A percentile compares a stretch with the other conserved stretches of the same genome.
Conservation (phyloP, 225 moss, liverwort and hornwort genomes). For the Rhytidiadelphus loreus region DNA sequence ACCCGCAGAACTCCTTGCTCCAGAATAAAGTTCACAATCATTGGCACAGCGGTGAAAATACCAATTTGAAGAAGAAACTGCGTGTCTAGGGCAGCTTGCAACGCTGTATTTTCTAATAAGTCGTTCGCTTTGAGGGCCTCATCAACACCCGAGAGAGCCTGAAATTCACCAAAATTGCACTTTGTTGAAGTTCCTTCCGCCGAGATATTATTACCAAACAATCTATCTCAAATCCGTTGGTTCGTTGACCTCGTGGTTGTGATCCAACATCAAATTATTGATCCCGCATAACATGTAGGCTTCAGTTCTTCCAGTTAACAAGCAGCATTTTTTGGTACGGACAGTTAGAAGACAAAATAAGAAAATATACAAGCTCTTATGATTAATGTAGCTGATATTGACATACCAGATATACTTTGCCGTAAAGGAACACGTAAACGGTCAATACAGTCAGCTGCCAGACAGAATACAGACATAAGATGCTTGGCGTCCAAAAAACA, state of each 20-base stretch:
- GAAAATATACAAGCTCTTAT: background rate
- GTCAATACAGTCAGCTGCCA: conserved; percentile 59
- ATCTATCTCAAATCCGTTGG: background rate
- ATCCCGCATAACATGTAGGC: background rate
- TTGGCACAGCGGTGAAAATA: conserved; percentile 45
- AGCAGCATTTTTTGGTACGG: background rate
- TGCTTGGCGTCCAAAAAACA: background rate
- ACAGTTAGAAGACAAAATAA: background rate
- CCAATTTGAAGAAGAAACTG: conserved; percentile 69
- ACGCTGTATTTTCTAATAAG: conserved; percentile 26
- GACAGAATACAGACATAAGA: background rate
- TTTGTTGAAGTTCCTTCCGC: background rate
- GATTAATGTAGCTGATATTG: background rate
- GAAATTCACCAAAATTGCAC: background rate
- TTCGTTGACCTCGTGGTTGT: background rate
- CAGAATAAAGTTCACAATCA: conserved; percentile 48
- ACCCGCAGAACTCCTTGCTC: conserved; percentile 52
- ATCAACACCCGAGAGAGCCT: conserved; percentile 61
- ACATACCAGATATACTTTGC: conserved; percentile 60
- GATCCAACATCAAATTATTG: background rate
- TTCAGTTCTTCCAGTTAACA: background rate
- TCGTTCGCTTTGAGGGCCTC: conserved; percentile 8
- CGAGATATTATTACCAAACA: background rate
- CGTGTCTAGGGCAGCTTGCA: conserved; percentile 38
- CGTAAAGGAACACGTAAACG: conserved; percentile 52